These are phyloP conservation scores for Myrica gale DNA, from an alignment of 306 rosid genomes.

Conservation along the genomic window DNA sequence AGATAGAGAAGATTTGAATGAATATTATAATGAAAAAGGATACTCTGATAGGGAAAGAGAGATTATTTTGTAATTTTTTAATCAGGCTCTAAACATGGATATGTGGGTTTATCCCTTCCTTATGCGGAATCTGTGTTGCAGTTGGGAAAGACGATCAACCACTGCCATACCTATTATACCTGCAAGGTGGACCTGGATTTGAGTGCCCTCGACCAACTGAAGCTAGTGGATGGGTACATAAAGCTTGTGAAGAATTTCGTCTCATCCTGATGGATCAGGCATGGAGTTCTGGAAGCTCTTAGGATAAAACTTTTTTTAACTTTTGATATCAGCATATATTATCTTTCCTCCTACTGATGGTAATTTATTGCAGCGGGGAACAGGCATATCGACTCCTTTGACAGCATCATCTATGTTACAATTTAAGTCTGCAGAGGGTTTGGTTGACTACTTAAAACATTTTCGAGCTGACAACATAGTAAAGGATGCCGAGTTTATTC, in stretches of 20 bases:
- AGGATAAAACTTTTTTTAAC: constrained; percentile 13
- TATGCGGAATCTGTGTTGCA: constrained; percentile 35
- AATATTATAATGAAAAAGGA: too few species aligned
- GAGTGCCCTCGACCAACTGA: constrained; percentile 81
- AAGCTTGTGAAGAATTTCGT: constrained; percentile 83
- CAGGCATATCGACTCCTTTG: constrained; percentile 94
- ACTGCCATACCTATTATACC: constrained; percentile 72
- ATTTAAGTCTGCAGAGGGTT: constrained; percentile 58
- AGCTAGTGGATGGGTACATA: constrained; percentile 81
- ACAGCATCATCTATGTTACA: constrained; percentile 80
- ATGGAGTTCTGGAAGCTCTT: constrained; percentile 38
- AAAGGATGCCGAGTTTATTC: constrained; percentile 85
- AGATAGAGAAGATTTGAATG: too few species aligned
- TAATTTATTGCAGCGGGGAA: constrained; percentile 76
- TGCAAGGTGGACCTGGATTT: constrained; percentile 98
- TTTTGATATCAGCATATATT: neutral
- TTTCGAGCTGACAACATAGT: constrained; percentile 95
- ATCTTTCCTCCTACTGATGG: constrained; percentile 24
- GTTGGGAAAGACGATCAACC: constrained; percentile 80
- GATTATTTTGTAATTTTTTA: too few species aligned
- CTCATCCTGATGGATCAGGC: constrained; percentile 94
- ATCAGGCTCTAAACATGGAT: too few species aligned
- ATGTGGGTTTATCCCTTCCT: constrained; percentile 18
- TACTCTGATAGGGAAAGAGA: too few species aligned
- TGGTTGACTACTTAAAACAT: constrained; percentile 64